A percentile compares a stretch with the other conserved stretches of the same genome.
Evolutionary conservation across 805 yeast genomes (phyloP).

Genomic region (Yarrowia divulgata): DNA sequence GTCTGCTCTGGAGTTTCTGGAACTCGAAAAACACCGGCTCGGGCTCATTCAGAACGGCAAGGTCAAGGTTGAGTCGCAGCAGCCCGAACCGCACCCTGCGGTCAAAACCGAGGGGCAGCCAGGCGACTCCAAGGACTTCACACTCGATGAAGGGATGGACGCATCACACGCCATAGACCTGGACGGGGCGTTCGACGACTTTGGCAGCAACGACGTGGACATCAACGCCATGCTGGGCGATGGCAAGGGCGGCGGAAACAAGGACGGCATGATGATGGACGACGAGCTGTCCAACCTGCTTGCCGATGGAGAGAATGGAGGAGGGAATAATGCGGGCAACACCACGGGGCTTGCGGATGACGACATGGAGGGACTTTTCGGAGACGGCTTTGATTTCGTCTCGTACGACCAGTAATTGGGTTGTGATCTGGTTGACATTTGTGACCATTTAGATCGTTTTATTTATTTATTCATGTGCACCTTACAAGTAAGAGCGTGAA

Average conservation of each 20-base stretch:
- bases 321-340: background rate
- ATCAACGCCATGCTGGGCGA: slow-evolving; percentile 35
- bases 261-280: slow-evolving; percentile 22
- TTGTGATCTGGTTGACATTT: too few relatives aligned
- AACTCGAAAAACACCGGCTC: slow-evolving; percentile 22
- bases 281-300: slow-evolving; percentile 19
- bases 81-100: background rate
- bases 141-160: slow-evolving; percentile 24
- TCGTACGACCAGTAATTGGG: slow-evolving; percentile 22
- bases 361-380: slow-evolving; percentile 46
- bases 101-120: slow-evolving; percentile 9
- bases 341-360: slow-evolving; percentile 38
- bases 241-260: slow-evolving; percentile 8
- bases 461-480: background rate
- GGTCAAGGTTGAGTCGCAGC: slow-evolving; percentile 1
- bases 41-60: background rate
- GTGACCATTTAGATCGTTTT: background rate
- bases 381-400: slow-evolving; percentile 47
- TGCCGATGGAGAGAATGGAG: slow-evolving; percentile 13
- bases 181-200: slow-evolving; percentile 36
- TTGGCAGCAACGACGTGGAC: slow-evolving; percentile 35
- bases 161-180: slow-evolving; percentile 38
- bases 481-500: too few relatives aligned
- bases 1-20: slow-evolving; percentile 28
- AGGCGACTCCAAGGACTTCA: background rate